Evolutionary conservation across 139 green algal genomes (phyloP).

Genomic region (Desmodesmus armatus): DNA sequence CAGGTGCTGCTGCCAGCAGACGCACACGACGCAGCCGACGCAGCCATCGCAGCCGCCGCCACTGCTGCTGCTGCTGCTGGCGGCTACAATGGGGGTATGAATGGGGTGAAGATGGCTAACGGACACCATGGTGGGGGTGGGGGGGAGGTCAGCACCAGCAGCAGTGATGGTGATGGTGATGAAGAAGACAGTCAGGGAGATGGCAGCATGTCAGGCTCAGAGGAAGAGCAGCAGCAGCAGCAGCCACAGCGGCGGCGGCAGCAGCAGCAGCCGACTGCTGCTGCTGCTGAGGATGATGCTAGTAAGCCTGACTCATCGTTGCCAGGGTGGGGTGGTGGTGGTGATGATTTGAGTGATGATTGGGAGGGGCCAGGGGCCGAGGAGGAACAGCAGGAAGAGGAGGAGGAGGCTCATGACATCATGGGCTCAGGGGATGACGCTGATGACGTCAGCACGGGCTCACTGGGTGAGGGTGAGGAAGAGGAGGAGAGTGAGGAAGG

Average conservation of each 20-base stretch:
- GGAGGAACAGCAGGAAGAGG: neutral
- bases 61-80: neutral
- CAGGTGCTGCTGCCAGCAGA: conserved; percentile 70
- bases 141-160: neutral
- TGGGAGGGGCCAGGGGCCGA: neutral
- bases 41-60: conserved; percentile 20
- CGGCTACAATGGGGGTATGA: neutral
- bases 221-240: conserved; percentile 13
- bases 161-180: conserved; percentile 24
- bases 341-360: conserved; percentile 48
- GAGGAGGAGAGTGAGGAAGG: neutral
- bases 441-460: too few species aligned
- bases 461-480: too few species aligned
- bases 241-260: neutral
- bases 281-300: conserved; percentile 15
- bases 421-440: too few species aligned
- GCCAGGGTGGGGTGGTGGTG: conserved; percentile 26
- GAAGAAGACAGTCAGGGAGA: neutral
- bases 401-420: conserved; percentile 5
- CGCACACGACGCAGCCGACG: neutral
- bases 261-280: conserved; percentile 17
- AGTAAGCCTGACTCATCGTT: too few species aligned
- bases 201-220: neutral
- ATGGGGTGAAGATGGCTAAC: neutral
- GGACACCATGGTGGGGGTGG: neutral